Evolutionary conservation across 768 basidiomycete genomes (phyloP).

Genomic region (Sistotremastrum suecicum): DNA sequence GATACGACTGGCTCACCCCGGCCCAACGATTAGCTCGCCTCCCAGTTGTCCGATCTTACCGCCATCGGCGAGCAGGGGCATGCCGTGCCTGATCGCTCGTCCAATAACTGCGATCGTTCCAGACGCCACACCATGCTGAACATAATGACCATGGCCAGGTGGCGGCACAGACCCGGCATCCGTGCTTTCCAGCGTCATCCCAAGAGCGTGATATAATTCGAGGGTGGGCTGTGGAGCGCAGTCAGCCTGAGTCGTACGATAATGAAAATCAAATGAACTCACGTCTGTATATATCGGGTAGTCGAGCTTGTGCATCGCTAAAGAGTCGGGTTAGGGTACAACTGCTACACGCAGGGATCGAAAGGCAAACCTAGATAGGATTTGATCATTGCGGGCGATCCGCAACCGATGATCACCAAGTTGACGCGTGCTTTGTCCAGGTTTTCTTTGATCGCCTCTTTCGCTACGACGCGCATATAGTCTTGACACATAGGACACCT

Average conservation of each 20-base stretch:
- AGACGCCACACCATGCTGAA: conserved; percentile 47
- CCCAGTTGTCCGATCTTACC: conserved; percentile 75
- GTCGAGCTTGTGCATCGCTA: no score
- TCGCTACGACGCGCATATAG: conserved; percentile 60
- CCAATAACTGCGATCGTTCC: conserved; percentile 64
- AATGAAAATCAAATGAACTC: no score
- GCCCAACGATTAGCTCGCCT: conserved; percentile 21
- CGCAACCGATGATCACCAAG: conserved; percentile 67
- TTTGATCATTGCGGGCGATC: conserved; percentile 59
- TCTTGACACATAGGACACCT: conserved; percentile 79
- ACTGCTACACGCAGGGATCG: no score
- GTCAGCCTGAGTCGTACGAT: no score
- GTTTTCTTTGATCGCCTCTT: conserved; percentile 29
- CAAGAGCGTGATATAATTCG: conserved; percentile 55
- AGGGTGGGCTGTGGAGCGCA: conserved; percentile 28
- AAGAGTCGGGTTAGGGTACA: no score
- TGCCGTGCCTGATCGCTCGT: conserved; percentile 54
- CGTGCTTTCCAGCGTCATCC: conserved; percentile 46
- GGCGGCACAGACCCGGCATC: conserved; percentile 25
- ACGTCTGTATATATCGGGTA: no score
- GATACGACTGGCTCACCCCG: no score
- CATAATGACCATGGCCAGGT: conserved; percentile 36
- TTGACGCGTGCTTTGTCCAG: conserved; percentile 38
- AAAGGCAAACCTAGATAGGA: conserved; percentile 47
- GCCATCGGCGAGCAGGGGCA: conserved; percentile 73